phyloP scores from a whole-genome alignment of 2,329 filamentous ascomycete genomes.

The Fusarium domesticum region DNA sequence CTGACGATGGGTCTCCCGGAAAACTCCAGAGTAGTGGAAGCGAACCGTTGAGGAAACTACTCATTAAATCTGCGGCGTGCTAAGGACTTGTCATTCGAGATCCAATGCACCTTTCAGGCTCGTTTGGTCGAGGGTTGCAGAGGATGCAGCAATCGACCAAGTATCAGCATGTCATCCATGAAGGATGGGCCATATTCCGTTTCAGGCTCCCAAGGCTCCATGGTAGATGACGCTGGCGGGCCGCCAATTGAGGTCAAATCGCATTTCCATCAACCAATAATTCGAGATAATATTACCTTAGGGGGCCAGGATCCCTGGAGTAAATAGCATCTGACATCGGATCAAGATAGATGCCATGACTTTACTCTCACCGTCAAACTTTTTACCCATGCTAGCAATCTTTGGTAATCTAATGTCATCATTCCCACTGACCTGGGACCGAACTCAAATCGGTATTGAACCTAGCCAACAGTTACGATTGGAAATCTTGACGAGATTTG shows the following conservation, averaged over 20 bases:
- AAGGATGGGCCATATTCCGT: not conserved
- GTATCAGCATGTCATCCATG: not conserved
- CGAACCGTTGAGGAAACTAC: constrained; percentile 10
- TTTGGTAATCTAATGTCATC: constrained; percentile 1
- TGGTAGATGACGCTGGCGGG: not conserved
- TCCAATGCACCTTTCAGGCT: constrained; percentile 4
- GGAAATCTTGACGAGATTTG: constrained; percentile 1
- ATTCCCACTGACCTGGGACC: not conserved
- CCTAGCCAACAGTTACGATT: constrained; percentile 6
- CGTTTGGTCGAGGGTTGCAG: constrained; percentile 5
- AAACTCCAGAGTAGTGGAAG: constrained; percentile 18
- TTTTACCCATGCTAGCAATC: constrained; percentile 9
- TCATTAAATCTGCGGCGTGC: constrained; percentile 28
- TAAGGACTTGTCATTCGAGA: constrained; percentile 18
- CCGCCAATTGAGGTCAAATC: not conserved
- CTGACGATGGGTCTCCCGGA: constrained; percentile 8
- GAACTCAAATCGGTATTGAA: not conserved
- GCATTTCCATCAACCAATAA: not conserved
- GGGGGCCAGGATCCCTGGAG: not conserved
- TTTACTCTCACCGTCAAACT: not conserved
- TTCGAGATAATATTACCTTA: not conserved
- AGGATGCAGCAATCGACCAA: constrained; percentile 9
- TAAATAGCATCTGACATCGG: not conserved
- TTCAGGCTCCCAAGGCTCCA: not conserved
- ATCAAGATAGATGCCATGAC: not conserved